Base-by-base conservation (phyloP, 192 early-diverging fungal species). In the Gryganskiella cystojenkinii region DNA sequence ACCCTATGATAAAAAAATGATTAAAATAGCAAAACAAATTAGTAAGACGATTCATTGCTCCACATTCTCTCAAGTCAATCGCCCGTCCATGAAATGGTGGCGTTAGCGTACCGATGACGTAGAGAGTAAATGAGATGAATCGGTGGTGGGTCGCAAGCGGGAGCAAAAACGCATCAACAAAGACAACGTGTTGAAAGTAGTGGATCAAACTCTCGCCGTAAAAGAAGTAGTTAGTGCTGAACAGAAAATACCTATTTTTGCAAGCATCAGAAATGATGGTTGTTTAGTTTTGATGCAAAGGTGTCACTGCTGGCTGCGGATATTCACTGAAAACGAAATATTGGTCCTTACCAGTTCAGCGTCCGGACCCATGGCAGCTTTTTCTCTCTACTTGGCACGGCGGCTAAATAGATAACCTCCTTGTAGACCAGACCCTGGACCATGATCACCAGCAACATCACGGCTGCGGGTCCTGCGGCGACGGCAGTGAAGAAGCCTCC, bases 191-290 rank as follows among this genome's bases (percentile, higher is more conserved):
- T 83, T 94, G 91, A 70, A 96, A 95, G 60, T 94, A 94, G 56
- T 95, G 88, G 65, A 97, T 95, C 55, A 96, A 85, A 61, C 92
- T 94, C 80, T 96, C 94, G 33, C 97, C 97, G 61, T 99, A 96
- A 51, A 99, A 83, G 64, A 94, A 99, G 82, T 96, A 99, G 69
- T 95, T 93, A 31, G 95, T 95, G 45, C 90, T 90, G 51, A 90
- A 76, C 55, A 99, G 81, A 73, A 97, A 98, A 79, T 98, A 98
- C 87, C 87, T 90, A 67, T 61, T 28, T 2, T 20, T 4, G 11
- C 31, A 45, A 20, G 35, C 40, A 42, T 8, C 19, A 42, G 50
- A 64, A 6, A 55, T 1, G 22, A 43, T 40, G 33, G 9, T 52
- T 64, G 28, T 20, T 56, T 40, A 27, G 43, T 35, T 11, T 15